Evolutionary conservation across 805 yeast genomes (phyloP).

Genomic region (Candida taoyuanica): DNA sequence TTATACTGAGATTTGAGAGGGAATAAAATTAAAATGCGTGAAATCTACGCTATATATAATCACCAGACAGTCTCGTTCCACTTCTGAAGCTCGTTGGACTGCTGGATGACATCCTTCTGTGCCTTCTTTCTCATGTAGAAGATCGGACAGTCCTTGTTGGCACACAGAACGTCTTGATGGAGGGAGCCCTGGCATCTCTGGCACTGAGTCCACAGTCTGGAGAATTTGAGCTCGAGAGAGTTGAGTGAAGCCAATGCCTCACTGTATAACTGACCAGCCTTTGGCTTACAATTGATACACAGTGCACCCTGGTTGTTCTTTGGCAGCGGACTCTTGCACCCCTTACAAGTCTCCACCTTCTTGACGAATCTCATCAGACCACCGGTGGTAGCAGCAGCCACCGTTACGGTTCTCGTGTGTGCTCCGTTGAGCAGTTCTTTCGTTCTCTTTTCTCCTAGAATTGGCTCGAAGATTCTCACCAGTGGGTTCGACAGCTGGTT

Average conservation of each 20-base stretch:
- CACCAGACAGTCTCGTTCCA: slow-evolving; percentile 33
- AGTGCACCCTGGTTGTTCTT: slow-evolving; percentile 62
- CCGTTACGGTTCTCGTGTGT: slow-evolving; percentile 74
- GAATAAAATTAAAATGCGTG: no score
- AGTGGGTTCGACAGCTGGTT: slow-evolving; percentile 92
- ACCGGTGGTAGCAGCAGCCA: slow-evolving; percentile 50
- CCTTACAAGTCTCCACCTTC: slow-evolving; percentile 82
- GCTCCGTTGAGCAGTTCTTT: slow-evolving; percentile 76
- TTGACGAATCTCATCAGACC: slow-evolving; percentile 90
- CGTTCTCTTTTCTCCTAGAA: slow-evolving; percentile 81
- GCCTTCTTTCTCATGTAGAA: slow-evolving; percentile 85
- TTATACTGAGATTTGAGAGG: no score
- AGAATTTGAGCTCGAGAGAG: slow-evolving; percentile 73
- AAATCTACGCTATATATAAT: not conserved
- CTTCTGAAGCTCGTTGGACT: slow-evolving; percentile 34
- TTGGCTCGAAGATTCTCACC: slow-evolving; percentile 91
- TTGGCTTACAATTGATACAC: slow-evolving; percentile 71
- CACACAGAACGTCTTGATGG: slow-evolving; percentile 93
- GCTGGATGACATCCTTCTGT: slow-evolving; percentile 37
- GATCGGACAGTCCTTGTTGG: slow-evolving; percentile 95
- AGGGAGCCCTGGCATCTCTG: slow-evolving; percentile 95
- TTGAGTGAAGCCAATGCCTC: slow-evolving; percentile 76
- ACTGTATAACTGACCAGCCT: slow-evolving; percentile 77
- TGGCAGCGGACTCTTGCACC: slow-evolving; percentile 74
- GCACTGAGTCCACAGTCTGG: slow-evolving; percentile 95